Percentiles rank a stretch among this genome's conserved stretches.
Evolutionary conservation across 306 rosid genomes (phyloP).

Genomic region (Dryas octopetala): DNA sequence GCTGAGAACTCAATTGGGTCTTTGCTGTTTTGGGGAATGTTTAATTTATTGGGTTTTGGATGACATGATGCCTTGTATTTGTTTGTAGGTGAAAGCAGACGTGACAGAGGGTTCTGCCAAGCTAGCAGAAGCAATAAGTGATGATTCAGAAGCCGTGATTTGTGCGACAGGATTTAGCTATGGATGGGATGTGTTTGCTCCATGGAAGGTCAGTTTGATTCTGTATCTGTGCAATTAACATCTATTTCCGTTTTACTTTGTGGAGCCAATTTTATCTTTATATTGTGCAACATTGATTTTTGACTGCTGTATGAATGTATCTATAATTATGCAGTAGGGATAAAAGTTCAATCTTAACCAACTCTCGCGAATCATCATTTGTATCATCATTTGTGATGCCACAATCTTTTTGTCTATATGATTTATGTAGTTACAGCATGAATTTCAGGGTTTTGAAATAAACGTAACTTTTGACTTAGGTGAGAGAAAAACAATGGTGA

Average conservation of each 20-base stretch:
- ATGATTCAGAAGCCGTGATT: conserved; percentile 84
- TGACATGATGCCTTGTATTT: conserved; percentile 9
- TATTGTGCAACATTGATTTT: not conserved
- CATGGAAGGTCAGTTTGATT: conserved; percentile 79
- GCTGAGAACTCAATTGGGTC: conserved; percentile 7
- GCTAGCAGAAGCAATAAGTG: conserved; percentile 76
- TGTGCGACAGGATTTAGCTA: conserved; percentile 89
- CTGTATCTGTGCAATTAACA: not conserved
- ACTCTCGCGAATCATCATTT: not conserved
- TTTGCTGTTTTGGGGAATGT: not conserved
- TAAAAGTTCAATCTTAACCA: not conserved
- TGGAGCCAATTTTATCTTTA: not conserved
- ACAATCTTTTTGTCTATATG: too few species aligned
- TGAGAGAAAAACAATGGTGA: too few species aligned
- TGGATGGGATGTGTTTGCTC: conserved; percentile 88
- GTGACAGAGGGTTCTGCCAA: conserved; percentile 85
- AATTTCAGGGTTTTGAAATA: too few species aligned
- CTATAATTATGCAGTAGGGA: too few species aligned
- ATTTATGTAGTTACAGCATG: too few species aligned
- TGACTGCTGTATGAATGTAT: too few species aligned
- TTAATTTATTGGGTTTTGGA: not conserved
- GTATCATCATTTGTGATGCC: too few species aligned
- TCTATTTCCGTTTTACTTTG: not conserved
- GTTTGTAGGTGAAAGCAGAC: conserved; percentile 81
- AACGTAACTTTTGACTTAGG: too few species aligned